Percentiles rank a stretch among this genome's conserved stretches.
phyloP scores from a whole-genome alignment of 441 rosid species.

The Raphanus hybrid region DNA sequence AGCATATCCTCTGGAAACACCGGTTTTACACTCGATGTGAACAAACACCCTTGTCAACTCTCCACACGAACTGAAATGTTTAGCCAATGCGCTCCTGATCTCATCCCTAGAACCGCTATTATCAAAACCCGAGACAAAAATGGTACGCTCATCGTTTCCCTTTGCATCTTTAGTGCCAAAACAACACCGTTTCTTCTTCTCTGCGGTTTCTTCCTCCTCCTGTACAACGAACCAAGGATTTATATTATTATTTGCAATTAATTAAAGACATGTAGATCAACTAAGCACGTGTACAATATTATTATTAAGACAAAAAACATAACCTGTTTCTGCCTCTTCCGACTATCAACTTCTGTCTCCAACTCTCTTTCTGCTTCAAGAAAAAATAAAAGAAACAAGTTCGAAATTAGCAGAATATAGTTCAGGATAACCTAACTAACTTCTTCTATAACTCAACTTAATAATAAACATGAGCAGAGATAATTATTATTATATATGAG shows the following conservation, averaged over 20 bases:
- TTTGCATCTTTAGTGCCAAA: background rate
- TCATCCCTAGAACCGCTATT: background rate
- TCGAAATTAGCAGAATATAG: background rate
- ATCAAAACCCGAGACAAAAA: background rate
- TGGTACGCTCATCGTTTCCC: background rate
- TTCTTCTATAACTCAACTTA: background rate
- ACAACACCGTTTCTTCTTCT: background rate
- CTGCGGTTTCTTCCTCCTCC: background rate
- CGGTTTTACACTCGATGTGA: background rate
- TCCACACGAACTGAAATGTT: background rate
- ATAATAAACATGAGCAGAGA: background rate
- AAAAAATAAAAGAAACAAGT: background rate
- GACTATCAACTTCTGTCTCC: background rate
- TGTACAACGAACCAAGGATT: background rate
- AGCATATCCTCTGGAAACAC: background rate
- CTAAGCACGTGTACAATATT: background rate
- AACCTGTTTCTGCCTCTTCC: background rate
- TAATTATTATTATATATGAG: background rate
- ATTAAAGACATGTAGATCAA: background rate
- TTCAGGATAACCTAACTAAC: background rate
- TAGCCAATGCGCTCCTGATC: constrained; percentile 1
- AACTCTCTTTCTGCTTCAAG: background rate
- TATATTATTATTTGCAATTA: background rate
- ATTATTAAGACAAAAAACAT: background rate
- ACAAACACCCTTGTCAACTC: background rate